A percentile compares a stretch with the other conserved stretches of the same genome.
Evolutionary conservation across 306 rosid genomes (phyloP).

Genomic region (Quercus mongolica): DNA sequence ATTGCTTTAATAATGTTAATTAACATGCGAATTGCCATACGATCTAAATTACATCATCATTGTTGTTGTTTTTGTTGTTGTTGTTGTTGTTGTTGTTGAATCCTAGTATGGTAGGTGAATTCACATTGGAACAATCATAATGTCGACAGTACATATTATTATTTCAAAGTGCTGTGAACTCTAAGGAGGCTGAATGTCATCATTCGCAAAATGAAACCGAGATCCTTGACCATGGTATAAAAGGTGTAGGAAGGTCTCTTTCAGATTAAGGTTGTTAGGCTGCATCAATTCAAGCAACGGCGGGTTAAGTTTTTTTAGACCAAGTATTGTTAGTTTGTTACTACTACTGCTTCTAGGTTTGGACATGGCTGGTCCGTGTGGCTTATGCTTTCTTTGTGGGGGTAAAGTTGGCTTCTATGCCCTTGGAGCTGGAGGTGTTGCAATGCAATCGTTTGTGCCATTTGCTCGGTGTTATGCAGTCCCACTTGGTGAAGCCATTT

Average conservation of each 20-base stretch:
- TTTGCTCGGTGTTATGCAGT: neutral
- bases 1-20: neutral
- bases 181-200: neutral
- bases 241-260: neutral
- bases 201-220: neutral
- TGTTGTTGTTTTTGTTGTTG: too few relatives aligned
- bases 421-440: neutral
- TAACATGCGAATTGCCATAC: neutral
- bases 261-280: neutral
- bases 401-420: neutral
- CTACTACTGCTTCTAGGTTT: neutral
- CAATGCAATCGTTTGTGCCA: neutral
- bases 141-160: neutral
- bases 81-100: neutral
- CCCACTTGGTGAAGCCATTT: neutral
- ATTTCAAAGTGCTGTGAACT: neutral
- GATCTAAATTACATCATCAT: neutral
- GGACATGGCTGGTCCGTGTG: neutral
- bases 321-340: neutral
- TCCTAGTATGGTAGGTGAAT: neutral
- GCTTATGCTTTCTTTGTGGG: neutral
- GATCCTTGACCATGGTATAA: neutral
- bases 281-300: neutral
- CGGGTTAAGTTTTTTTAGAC: neutral
- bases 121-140: neutral